Conservation (phyloP, 2,329 filamentous ascomycete genomes). For the Fusarium secorum region DNA sequence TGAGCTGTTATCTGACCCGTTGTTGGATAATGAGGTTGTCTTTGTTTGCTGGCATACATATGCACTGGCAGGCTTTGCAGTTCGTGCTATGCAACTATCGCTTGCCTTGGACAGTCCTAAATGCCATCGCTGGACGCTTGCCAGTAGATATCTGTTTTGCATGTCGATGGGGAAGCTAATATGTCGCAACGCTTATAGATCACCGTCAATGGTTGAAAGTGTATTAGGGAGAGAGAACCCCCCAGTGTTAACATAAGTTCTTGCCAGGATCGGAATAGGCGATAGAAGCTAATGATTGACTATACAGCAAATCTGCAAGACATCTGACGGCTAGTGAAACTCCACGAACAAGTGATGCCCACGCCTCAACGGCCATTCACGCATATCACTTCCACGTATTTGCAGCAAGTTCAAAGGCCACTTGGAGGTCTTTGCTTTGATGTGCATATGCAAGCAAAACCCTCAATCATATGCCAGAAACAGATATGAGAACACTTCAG, state of each 20-base stretch:
- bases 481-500: background rate
- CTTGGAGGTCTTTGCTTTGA: conserved; percentile 14
- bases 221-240: background rate
- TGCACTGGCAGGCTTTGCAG: background rate
- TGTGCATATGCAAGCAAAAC: conserved; percentile 1
- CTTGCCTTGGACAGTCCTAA: background rate
- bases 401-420: background rate
- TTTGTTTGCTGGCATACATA: conserved; percentile 5
- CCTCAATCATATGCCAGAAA: background rate
- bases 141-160: background rate
- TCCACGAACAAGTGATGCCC: background rate
- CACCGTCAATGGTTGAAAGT: background rate
- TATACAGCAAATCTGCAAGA: background rate
- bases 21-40: background rate
- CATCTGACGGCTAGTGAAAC: background rate
- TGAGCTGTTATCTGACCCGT: background rate
- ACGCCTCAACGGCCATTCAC: background rate
- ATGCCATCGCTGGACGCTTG: background rate
- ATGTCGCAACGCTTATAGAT: background rate
- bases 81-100: conserved; percentile 2
- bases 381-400: background rate
- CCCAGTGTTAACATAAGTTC: background rate
- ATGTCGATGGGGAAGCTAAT: background rate
- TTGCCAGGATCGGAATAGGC: background rate
- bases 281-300: conserved; percentile 25